Conservation (phyloP, 179 eudicot species). For the Monotropa hypopitys region DNA sequence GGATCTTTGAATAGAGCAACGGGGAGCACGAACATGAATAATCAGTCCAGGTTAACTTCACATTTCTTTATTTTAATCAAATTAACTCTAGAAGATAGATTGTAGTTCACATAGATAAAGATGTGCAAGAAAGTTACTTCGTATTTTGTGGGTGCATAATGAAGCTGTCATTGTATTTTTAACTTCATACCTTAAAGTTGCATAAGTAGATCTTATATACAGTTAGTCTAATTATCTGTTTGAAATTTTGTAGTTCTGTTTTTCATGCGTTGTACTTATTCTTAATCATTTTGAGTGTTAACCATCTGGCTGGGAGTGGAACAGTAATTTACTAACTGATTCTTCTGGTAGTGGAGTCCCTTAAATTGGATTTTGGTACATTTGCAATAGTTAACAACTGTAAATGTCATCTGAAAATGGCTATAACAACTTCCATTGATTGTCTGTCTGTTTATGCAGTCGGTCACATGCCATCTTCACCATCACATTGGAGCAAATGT, state of each 20-base stretch:
- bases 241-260: constrained; percentile 1
- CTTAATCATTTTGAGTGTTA: neutral
- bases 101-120: too few species aligned
- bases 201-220: neutral
- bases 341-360: neutral
- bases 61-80: constrained; percentile 2
- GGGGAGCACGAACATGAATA: constrained; percentile 98
- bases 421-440: neutral
- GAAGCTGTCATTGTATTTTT: neutral
- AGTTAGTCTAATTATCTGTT: neutral
- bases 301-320: neutral
- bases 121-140: too few species aligned
- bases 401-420: neutral
- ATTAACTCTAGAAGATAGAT: neutral
- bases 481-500: constrained; percentile 96
- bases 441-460: constrained; percentile 30
- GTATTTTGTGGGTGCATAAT: neutral
- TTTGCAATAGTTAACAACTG: neutral
- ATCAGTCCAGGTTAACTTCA: constrained; percentile 66
- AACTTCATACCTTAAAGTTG: neutral
- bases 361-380: neutral
- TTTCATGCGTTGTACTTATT: neutral
- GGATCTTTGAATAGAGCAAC: constrained; percentile 95
- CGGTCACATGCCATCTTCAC: constrained; percentile 99
- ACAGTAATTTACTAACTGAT: neutral